Percentiles rank a stretch among this genome's conserved stretches.
These are phyloP conservation scores for Sabuloglossum arenarium DNA, from an alignment of 495 filamentous ascomycete species.

Conservation along the genomic window DNA sequence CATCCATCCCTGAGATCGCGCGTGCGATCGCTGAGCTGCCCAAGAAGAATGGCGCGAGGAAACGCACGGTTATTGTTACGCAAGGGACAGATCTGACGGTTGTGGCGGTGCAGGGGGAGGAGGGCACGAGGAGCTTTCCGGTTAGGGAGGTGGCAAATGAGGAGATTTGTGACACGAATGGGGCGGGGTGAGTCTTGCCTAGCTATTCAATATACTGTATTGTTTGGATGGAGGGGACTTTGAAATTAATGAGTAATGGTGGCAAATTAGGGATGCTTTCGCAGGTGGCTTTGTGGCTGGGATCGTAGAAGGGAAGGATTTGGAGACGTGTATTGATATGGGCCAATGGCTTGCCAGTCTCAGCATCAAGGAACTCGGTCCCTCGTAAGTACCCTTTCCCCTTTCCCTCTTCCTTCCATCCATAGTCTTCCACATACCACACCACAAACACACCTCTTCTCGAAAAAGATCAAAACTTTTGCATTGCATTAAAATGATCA, in stretches of 20 bases:
- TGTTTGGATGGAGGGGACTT: not conserved
- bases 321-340: constrained; percentile 60
- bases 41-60: constrained; percentile 68
- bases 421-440: not conserved
- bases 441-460: too few relatives aligned
- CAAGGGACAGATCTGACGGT: constrained; percentile 83
- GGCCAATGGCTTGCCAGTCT: constrained; percentile 88
- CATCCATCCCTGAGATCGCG: constrained; percentile 73
- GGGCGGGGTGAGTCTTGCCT: constrained; percentile 43
- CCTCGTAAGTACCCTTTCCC: constrained; percentile 48
- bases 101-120: constrained; percentile 31
- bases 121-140: constrained; percentile 40
- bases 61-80: constrained; percentile 72
- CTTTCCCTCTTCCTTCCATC: not conserved
- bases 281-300: constrained; percentile 85
- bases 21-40: constrained; percentile 66
- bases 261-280: constrained; percentile 56
- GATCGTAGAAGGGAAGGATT: constrained; percentile 58
- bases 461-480: not conserved
- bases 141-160: constrained; percentile 54
- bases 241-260: not conserved
- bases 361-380: constrained; percentile 83
- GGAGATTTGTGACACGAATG: constrained; percentile 85
- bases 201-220: not conserved
- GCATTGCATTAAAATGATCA: not conserved